Conservation (phyloP, 108 stramenopile species). For the Fistulifera pelliculosa region DNA sequence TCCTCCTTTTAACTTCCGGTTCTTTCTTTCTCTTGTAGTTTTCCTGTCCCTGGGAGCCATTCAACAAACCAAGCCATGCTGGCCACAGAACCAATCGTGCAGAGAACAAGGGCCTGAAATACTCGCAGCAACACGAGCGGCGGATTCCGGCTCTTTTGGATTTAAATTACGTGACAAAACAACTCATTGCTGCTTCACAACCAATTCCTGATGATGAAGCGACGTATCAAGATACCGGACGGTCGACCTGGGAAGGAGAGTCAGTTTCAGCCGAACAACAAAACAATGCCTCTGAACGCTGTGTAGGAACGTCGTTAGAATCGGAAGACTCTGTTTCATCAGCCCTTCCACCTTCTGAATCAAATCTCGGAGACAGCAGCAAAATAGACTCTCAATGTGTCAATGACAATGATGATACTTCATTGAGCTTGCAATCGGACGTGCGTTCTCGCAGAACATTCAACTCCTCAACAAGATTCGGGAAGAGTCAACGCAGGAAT, state of each 20-base stretch:
- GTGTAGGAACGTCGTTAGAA: no score
- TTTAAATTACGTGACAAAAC: conserved; percentile 41
- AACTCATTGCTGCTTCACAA: conserved; percentile 38
- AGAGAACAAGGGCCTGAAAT: no score
- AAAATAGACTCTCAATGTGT: not conserved
- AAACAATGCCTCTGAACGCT: no score
- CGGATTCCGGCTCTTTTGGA: conserved; percentile 15
- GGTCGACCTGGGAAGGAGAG: not conserved
- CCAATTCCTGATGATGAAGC: conserved; percentile 5
- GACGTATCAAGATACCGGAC: conserved; percentile 6
- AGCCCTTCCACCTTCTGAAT: no score
- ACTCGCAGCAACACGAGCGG: no score
- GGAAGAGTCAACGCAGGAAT: conserved; percentile 21
- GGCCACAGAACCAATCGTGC: no score
- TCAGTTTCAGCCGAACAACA: no score
- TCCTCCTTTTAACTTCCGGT: no score
- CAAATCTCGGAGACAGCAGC: not conserved
- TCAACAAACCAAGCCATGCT: no score
- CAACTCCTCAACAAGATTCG: not conserved
- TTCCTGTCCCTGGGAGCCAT: no score
- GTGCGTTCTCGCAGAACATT: not conserved
- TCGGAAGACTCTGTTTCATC: no score
- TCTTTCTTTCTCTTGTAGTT: no score
- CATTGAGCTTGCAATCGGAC: not conserved
- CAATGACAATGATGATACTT: not conserved